Conservation (phyloP, 257 asterid genomes). For the Solanum sitiens region DNA sequence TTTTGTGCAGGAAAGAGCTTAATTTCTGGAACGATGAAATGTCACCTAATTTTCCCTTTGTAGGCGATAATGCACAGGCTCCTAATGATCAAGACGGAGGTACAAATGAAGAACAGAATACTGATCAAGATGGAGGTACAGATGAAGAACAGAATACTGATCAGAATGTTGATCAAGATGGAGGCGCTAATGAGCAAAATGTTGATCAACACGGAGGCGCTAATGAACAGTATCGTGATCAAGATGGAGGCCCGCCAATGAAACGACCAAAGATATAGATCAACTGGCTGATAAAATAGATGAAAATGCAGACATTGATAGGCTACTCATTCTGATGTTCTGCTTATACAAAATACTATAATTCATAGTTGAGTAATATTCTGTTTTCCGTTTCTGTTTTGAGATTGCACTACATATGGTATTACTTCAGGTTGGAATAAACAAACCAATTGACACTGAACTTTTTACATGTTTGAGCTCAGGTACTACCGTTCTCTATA, state of each 20-base stretch:
- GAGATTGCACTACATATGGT: neutral
- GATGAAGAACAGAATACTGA: too few relatives aligned
- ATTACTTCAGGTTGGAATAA: neutral
- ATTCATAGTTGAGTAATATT: neutral
- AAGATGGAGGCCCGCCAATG: neutral
- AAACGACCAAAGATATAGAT: neutral
- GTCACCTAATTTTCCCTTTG: too few relatives aligned
- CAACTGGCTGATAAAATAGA: neutral
- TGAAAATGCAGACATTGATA: neutral
- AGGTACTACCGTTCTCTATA: neutral
- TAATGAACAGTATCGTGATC: neutral
- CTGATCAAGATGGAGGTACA: neutral
- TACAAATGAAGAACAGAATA: neutral
- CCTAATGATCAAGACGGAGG: neutral
- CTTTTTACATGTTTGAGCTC: neutral
- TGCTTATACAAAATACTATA: neutral
- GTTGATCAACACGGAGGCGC: neutral
- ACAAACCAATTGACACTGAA: neutral
- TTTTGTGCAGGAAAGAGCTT: neutral
- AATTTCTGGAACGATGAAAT: neutral
- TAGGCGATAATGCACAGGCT: neutral
- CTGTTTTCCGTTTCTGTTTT: neutral
- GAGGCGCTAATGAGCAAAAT: neutral
- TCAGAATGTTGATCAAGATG: neutral
- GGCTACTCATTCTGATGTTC: neutral